Evolutionary conservation across 2,329 filamentous ascomycete genomes (phyloP).

Genomic region (Xylariomycetidae sp.): DNA sequence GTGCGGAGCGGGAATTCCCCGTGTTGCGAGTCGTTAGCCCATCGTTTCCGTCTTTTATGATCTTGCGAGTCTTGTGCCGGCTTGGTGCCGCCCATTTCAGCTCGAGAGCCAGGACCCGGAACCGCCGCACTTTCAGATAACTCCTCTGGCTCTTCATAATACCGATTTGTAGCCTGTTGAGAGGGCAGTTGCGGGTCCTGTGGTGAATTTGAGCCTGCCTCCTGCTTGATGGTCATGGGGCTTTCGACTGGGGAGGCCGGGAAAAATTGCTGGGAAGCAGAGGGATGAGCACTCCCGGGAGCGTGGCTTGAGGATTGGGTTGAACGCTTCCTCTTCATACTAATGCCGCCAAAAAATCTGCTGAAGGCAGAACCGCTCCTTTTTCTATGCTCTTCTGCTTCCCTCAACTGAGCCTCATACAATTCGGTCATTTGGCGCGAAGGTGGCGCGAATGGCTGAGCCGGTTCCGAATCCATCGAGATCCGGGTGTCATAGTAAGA

Average conservation of each 20-base stretch:
- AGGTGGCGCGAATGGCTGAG: constrained; percentile 17
- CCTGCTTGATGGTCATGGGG: constrained; percentile 15
- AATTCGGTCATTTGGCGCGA: constrained; percentile 26
- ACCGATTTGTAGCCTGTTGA: constrained; percentile 7
- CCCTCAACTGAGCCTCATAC: constrained; percentile 25
- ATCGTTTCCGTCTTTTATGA: constrained; percentile 13
- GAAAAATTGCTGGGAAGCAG: constrained; percentile 16
- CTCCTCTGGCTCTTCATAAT: constrained; percentile 23
- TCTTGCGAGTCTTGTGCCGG: constrained; percentile 12
- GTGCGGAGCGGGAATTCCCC: constrained; percentile 15
- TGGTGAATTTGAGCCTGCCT: constrained; percentile 11
- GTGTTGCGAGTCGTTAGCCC: constrained; percentile 17
- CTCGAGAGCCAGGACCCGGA: constrained; percentile 5
- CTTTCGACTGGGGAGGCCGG: constrained; percentile 14
- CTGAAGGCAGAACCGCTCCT: constrained; percentile 24
- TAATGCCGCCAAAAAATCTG: constrained; percentile 22
- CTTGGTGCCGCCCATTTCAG: no score
- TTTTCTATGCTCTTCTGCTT: constrained; percentile 22
- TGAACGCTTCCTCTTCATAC: constrained; percentile 24
- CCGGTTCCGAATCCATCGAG: constrained; percentile 27
- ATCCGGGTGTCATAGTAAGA: constrained; percentile 29
- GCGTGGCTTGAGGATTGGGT: constrained; percentile 22
- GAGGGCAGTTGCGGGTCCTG: constrained; percentile 9
- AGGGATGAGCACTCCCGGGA: constrained; percentile 12
- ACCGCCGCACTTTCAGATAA: constrained; percentile 12